Base-by-base conservation (phyloP, 2,329 filamentous ascomycete species). In the Bretziella fagacearum region DNA sequence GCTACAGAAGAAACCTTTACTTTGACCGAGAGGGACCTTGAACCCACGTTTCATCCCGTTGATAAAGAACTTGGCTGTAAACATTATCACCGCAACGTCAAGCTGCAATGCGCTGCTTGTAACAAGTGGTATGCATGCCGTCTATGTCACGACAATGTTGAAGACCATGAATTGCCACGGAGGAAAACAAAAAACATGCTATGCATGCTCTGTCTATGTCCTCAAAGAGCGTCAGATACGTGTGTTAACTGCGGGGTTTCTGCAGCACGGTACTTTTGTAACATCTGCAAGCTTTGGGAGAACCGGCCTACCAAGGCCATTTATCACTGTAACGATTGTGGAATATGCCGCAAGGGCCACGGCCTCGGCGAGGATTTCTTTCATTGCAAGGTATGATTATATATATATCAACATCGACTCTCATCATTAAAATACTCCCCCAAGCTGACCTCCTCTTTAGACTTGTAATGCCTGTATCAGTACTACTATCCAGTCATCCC, bases 341-440 rank as follows among this genome's bases (percentile, higher is more conserved):
- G 91, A 3, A 94, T 98, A 52, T 98, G 91, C 59, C 75, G 91
- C 50, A 79, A 87, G 49, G 91, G 91, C 1, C 76, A 85, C 60
- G 91, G 91, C 1, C 67, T 98, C 25, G 89, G 91, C 3, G 96
- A 94, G 59, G 91, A 98, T 59, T 98, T 93, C 60, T 87, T 93
- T 57, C 91, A 98, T 62, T 98, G 91, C 81, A 93, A 94, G 74
- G 85, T 89, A 65, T 60, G 64, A 55, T 22, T 43, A 23, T 17
- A 17, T 23, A 40, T 3, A 17, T 11, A 11, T 23, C 5, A 6
- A 39, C 15, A 32, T 43, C 11, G 29, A 6, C 3, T 11, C 4
- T 17, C 17, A 10, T 29, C 32, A 18, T n/a, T 22, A 11, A 13
- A 30, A n/a, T n/a, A n/a, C n/a, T n/a, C n/a, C n/a, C n/a, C n/a